phyloP scores from a whole-genome alignment of 164 flowering plant genomes.

The Akebia trifoliata region DNA sequence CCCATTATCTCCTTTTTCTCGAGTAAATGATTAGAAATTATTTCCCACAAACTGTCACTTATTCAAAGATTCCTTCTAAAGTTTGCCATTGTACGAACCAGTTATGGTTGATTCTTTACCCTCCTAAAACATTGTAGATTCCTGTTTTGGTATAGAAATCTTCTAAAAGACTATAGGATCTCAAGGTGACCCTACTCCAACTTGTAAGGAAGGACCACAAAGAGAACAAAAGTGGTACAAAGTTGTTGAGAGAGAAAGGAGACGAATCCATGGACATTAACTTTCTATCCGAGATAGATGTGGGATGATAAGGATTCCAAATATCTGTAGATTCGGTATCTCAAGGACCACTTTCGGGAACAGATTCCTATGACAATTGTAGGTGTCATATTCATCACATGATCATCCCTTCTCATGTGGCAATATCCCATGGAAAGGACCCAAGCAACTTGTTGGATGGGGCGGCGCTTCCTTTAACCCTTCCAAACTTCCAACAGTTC shows the following conservation, averaged over 20 bases:
- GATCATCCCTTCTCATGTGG: not conserved
- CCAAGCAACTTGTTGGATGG: too few species aligned
- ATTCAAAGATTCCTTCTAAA: not conserved
- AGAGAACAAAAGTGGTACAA: not conserved
- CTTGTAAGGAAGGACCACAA: slow-evolving; percentile 12
- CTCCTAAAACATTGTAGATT: not conserved
- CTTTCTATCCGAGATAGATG: not conserved
- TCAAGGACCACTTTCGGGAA: slow-evolving; percentile 17
- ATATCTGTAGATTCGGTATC: slow-evolving; percentile 5
- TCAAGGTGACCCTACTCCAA: not conserved
- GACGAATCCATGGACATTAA: slow-evolving; percentile 7
- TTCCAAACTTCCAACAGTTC: too few species aligned
- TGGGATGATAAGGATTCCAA: slow-evolving; percentile 21
- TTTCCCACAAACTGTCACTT: not conserved
- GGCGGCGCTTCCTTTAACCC: too few species aligned
- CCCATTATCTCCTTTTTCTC: not conserved
- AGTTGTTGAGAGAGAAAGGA: slow-evolving; percentile 13
- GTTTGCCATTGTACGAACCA: not conserved
- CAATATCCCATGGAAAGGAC: too few species aligned
- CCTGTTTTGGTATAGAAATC: not conserved
- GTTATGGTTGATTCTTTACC: not conserved
- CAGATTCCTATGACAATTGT: slow-evolving; percentile 17
- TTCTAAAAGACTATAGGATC: not conserved
- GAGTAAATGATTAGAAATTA: not conserved
- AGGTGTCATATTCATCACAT: slow-evolving; percentile 15